Conservation (phyloP, 768 basidiomycete genomes). For the Multifurca ochricompacta region DNA sequence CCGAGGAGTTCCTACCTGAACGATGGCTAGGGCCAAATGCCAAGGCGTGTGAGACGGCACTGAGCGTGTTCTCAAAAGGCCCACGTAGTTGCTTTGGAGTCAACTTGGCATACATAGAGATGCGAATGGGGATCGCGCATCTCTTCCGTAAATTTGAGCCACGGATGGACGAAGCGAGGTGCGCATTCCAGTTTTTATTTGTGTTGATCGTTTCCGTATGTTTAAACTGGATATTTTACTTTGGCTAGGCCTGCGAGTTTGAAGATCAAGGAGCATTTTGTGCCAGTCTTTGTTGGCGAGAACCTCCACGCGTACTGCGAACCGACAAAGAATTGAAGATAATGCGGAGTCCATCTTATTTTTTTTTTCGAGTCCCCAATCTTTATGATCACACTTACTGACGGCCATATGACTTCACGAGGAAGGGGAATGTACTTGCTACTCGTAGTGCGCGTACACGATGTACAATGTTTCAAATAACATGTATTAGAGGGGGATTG, state of each 20-base stretch:
- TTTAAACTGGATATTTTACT: not conserved
- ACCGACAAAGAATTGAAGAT: not conserved
- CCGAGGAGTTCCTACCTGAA: conserved; percentile 34
- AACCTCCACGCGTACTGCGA: conserved; percentile 9
- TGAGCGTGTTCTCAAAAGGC: conserved; percentile 39
- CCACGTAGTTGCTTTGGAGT: conserved; percentile 40
- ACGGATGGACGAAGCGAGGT: conserved; percentile 24
- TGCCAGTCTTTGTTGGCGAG: conserved; percentile 3
- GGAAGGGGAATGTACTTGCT: too few species aligned
- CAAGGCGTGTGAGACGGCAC: conserved; percentile 33
- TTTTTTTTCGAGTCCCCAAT: too few species aligned
- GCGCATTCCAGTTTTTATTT: not conserved
- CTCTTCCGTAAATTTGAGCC: conserved; percentile 35
- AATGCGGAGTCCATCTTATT: too few species aligned
- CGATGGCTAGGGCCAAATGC: conserved; percentile 35
- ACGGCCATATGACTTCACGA: too few species aligned
- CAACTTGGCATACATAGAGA: conserved; percentile 39
- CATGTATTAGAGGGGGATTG: not conserved
- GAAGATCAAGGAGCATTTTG: conserved; percentile 10
- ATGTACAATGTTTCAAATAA: not conserved
- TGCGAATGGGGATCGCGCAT: conserved; percentile 36
- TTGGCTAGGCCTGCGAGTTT: conserved; percentile 9
- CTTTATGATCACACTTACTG: too few species aligned
- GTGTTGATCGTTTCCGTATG: not conserved
- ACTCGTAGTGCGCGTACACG: too few species aligned